Base-by-base conservation (phyloP, 106 monocot species). In the Chionographis japonica region DNA sequence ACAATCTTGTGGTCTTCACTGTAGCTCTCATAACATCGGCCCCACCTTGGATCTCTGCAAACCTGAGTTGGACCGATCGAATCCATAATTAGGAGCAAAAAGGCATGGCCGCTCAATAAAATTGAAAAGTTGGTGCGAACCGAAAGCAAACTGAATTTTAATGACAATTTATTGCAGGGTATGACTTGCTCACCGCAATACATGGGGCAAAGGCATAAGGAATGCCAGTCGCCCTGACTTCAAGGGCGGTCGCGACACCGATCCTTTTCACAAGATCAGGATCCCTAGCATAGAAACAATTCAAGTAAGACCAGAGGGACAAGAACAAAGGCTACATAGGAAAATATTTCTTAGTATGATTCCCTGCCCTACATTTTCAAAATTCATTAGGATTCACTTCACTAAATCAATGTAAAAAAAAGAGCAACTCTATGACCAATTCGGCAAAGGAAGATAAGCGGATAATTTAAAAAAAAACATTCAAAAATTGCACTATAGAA, bases 261-360 rank as follows among this genome's bases (percentile, higher is more conserved):
- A 76, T 76, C 18, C 41, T 69, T 54, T 63, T 63, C 43, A 73
- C 54, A 53, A 73, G 72, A 39, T 18, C 72, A 63, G 86, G 70
- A 83, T 90, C 90, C 75, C 90, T 90, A 52, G 1, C 53, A 70
- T 10, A 50, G 10, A 49, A 59, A 18, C 14, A 13, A 43, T 46
- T 46, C 5, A 53, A 17, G 12, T 20, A n/a, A 13, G 52, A 12
- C 0, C 55, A 36, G 54, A 71, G 12, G 52, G 20, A 40, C 13
- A 37, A 36, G 3, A 6, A 16, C 56, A 27, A 27, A 27, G 27
- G 27, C 27, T 27, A 27, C 27, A 27, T 27, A 27, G 27, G 27
- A 27, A 27, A 27, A 27, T 0, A 27, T 27, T 27, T 27, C 27
- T 1, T 27, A 27, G 27, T 27, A 27, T 27, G 27, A 27, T 27